Base-by-base conservation (phyloP, 495 filamentous ascomycete genomes). In the Penicillium alfredii region DNA sequence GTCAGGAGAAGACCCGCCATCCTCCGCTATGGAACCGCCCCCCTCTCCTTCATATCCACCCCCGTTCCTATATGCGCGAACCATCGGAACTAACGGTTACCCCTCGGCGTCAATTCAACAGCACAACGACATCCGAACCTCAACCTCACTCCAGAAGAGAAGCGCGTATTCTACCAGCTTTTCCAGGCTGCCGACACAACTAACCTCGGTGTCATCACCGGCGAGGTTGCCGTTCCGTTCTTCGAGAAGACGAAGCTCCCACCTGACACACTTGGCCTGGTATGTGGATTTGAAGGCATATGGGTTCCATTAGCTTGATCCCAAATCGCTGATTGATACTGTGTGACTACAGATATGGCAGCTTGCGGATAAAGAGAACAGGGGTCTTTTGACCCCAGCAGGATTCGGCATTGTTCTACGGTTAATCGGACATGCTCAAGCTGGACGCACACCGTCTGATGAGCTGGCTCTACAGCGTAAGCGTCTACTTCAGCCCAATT, bases 321-420 rank as follows among this genome's bases (percentile, higher is more conserved):
- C 23, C 23, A 8, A 25, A 25, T 8, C n/a, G n/a, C n/a, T n/a
- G n/a, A n/a, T n/a, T n/a, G n/a, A n/a, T n/a, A n/a, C n/a, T n/a
- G n/a, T n/a, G n/a, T n/a, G n/a, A n/a, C 12, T 12, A 34, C 64
- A 93, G 86, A 96, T 97, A 75, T 98, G 92, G 92, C 88, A 95
- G 64, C 89, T 98, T 55, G 93, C 92, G 37, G 92, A 98, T 63
- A 87, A 77, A 47, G 90, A 96, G 64, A 98, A 97, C 64, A 77
- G 88, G 42, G 92, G 93, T 40, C 80, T 96, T 33, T 72, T 98
- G 54, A 94, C 87, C 24, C 87, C 85, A 3, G 73, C 86, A 30
- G 93, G 89, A 49, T 98, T 98, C 61, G 83, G 86, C 18, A 72
- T 94, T 52, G 92, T 90, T 13, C 64, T 98, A 53, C 74, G 92